A percentile compares a stretch with the other conserved stretches of the same genome.
Conservation (phyloP, 768 basidiomycete species). For the Kondoa subrosea region DNA sequence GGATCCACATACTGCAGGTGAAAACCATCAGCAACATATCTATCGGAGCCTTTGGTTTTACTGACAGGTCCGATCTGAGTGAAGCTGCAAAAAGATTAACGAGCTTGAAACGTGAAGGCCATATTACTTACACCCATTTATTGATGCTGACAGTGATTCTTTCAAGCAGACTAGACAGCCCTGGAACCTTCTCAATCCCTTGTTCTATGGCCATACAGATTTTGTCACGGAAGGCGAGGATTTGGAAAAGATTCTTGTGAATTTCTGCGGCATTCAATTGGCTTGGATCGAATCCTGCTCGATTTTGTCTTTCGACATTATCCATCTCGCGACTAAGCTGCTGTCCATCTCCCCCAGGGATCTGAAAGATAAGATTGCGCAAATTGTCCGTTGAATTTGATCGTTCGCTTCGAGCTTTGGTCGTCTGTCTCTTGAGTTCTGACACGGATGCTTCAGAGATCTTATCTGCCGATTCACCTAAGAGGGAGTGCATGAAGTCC, state of each 20-base stretch:
- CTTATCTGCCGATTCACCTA: constrained; percentile 42
- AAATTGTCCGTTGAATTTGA: constrained; percentile 32
- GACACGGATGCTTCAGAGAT: constrained; percentile 57
- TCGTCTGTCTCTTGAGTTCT: constrained; percentile 64
- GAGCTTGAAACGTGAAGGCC: too few species aligned
- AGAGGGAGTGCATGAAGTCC: constrained; percentile 49
- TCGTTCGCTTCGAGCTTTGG: constrained; percentile 37
- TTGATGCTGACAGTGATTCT: constrained; percentile 43
- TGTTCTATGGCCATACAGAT: constrained; percentile 56
- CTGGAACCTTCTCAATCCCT: constrained; percentile 71
- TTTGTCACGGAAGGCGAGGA: constrained; percentile 67
- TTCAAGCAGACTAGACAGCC: constrained; percentile 53
- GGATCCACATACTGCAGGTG: not conserved
- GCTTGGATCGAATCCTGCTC: constrained; percentile 43
- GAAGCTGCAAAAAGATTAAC: too few species aligned
- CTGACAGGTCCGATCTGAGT: constrained; percentile 69
- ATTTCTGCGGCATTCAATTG: constrained; percentile 80
- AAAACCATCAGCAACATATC: not conserved
- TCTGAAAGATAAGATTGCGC: constrained; percentile 44
- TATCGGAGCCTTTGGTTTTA: constrained; percentile 41
- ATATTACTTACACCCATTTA: too few species aligned
- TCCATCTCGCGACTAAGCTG: constrained; percentile 31
- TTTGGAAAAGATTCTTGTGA: constrained; percentile 65
- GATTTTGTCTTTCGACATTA: constrained; percentile 50
- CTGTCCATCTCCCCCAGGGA: constrained; percentile 46